A percentile compares a stretch with the other conserved stretches of the same genome.
phyloP scores from a whole-genome alignment of 1,284 basidiomycete genomes.

The Bjerkandera adusta region DNA sequence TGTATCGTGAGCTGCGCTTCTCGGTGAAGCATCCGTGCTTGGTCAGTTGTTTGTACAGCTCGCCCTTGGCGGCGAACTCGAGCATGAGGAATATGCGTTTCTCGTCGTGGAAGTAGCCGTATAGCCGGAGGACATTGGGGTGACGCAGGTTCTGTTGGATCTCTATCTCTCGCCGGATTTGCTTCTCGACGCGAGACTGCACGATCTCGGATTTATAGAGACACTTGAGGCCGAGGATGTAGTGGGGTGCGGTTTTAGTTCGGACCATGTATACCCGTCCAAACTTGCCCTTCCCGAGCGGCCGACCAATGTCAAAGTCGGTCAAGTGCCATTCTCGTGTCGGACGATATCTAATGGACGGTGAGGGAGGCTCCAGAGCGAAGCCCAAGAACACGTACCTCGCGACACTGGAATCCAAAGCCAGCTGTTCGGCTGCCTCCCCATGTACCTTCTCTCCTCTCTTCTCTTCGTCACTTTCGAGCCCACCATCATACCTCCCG shows the following conservation, averaged over 20 bases:
- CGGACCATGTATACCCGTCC: conserved; percentile 99
- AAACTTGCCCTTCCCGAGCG: conserved; percentile 98
- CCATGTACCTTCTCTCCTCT: conserved; percentile 61
- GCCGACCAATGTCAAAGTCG: conserved; percentile 93
- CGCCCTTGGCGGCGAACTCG: conserved; percentile 94
- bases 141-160: conserved; percentile 98
- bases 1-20: conserved; percentile 84
- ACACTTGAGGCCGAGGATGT: conserved; percentile 96
- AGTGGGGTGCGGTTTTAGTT: conserved; percentile 83
- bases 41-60: conserved; percentile 93
- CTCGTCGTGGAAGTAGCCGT: conserved; percentile 97
- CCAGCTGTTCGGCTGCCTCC: conserved; percentile 73
- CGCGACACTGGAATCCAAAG: conserved; percentile 72
- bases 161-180: conserved; percentile 96
- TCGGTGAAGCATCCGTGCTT: conserved; percentile 88
- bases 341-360: conserved; percentile 49
- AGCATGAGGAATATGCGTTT: conserved; percentile 98
- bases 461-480: conserved; percentile 77
- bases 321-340: conserved; percentile 84
- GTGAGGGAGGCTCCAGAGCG: conserved; percentile 3
- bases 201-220: conserved; percentile 97
- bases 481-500: conserved; percentile 83
- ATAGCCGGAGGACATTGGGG: conserved; percentile 91
- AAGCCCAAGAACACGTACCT: conserved; percentile 35
- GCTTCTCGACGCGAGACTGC: conserved; percentile 85